Percentiles rank a stretch among this genome's conserved stretches.
These are phyloP conservation scores for Fusarium sp. DNA, from an alignment of 2,329 filamentous ascomycete genomes.

Conservation along the genomic window DNA sequence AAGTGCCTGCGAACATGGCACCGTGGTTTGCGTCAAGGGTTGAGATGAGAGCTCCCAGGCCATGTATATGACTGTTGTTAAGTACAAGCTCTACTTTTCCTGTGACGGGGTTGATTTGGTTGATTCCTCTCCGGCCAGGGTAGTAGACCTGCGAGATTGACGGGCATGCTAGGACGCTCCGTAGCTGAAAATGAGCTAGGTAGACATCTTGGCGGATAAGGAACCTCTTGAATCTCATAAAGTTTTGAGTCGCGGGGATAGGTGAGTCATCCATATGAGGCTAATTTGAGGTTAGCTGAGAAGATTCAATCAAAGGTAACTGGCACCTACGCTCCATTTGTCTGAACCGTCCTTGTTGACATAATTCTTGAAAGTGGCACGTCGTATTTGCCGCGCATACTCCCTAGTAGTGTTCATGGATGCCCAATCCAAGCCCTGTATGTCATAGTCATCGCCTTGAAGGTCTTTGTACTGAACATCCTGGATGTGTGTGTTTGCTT, in stretches of 20 bases:
- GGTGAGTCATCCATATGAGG: slow-evolving; percentile 34
- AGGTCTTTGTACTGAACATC: slow-evolving; percentile 57
- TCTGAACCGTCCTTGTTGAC: slow-evolving; percentile 62
- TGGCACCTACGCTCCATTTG: slow-evolving; percentile 56
- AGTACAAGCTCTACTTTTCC: slow-evolving; percentile 57
- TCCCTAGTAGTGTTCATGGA: slow-evolving; percentile 60
- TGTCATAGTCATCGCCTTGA: slow-evolving; percentile 63
- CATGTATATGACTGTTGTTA: slow-evolving; percentile 51
- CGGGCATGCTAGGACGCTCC: slow-evolving; percentile 68
- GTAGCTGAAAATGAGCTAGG: slow-evolving; percentile 72
- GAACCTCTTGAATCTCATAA: slow-evolving; percentile 68
- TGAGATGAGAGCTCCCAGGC: slow-evolving; percentile 55
- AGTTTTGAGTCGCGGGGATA: slow-evolving; percentile 56
- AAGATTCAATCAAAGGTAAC: background rate
- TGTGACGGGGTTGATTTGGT: slow-evolving; percentile 62
- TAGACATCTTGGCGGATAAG: slow-evolving; percentile 62
- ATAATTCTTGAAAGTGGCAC: slow-evolving; percentile 65
- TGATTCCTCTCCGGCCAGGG: slow-evolving; percentile 59
- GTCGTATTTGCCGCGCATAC: slow-evolving; percentile 59
- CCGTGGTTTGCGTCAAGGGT: slow-evolving; percentile 63
- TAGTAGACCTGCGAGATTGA: slow-evolving; percentile 67
- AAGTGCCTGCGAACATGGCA: slow-evolving; percentile 68
- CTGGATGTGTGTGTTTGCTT: slow-evolving; percentile 33
- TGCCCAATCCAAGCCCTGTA: slow-evolving; percentile 69
- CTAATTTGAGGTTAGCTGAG: slow-evolving; percentile 20